A percentile compares a stretch with the other conserved stretches of the same genome.
phyloP scores from a whole-genome alignment of 805 yeast species.

The Schizosaccharomyces octosporus region DNA sequence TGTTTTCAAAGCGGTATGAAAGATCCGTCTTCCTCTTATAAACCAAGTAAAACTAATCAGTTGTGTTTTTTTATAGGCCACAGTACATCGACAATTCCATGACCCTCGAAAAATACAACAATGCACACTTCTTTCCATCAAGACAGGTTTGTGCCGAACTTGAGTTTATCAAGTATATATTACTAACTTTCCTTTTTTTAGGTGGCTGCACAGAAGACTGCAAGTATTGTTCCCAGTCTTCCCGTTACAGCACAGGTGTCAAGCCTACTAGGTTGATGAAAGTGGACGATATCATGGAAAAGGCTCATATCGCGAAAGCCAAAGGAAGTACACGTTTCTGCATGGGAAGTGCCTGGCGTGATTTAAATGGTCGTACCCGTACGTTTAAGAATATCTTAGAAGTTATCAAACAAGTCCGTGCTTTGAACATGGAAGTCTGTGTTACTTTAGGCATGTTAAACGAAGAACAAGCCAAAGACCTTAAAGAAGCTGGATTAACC shows the following conservation, averaged over 20 bases:
- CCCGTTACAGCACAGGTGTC: slow-evolving; percentile 44
- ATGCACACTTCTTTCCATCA: slow-evolving; percentile 51
- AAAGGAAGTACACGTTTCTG: slow-evolving; percentile 62
- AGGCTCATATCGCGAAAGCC: slow-evolving; percentile 37
- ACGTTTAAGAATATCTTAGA: slow-evolving; percentile 36
- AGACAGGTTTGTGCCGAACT: slow-evolving; percentile 19
- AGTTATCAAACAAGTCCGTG: slow-evolving; percentile 41
- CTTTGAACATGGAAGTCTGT: slow-evolving; percentile 49
- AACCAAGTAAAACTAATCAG: background rate
- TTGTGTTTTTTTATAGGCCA: slow-evolving; percentile 10
- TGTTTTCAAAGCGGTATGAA: slow-evolving; percentile 21
- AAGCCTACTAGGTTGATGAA: slow-evolving; percentile 39
- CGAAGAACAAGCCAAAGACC: slow-evolving; percentile 31
- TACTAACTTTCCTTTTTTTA: too few relatives aligned
- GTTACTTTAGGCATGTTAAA: slow-evolving; percentile 62
- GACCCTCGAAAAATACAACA: slow-evolving; percentile 48
- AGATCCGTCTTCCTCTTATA: background rate
- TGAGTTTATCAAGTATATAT: too few relatives aligned
- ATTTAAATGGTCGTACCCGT: slow-evolving; percentile 52
- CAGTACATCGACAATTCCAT: slow-evolving; percentile 41
- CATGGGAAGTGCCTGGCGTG: slow-evolving; percentile 78
- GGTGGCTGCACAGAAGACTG: slow-evolving; percentile 66
- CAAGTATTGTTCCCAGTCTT: slow-evolving; percentile 56
- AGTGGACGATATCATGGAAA: slow-evolving; percentile 35
- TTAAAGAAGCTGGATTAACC: slow-evolving; percentile 48